These are phyloP conservation scores for Phytophthora sojae DNA, from an alignment of 352 stramenopile species.

Conservation along the genomic window DNA sequence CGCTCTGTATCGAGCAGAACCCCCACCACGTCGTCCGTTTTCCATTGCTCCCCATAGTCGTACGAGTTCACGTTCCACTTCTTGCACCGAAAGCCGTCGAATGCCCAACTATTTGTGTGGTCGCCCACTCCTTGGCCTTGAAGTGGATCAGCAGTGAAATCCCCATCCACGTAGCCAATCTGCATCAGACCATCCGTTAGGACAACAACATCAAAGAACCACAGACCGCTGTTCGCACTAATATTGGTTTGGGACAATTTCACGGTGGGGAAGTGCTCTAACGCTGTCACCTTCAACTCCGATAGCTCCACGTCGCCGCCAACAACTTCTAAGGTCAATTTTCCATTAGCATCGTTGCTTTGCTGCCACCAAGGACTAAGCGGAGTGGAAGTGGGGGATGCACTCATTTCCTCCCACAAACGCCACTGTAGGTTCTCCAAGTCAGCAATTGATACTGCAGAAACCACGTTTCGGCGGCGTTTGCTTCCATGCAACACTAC, in stretches of 20 bases:
- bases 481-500: slow-evolving; percentile 20
- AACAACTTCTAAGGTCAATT: slow-evolving; percentile 53
- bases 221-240: slow-evolving; percentile 69
- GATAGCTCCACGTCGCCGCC: slow-evolving; percentile 76
- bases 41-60: slow-evolving; percentile 90
- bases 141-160: slow-evolving; percentile 84
- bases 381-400: background rate
- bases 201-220: slow-evolving; percentile 92
- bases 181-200: slow-evolving; percentile 93
- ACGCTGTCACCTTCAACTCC: slow-evolving; percentile 59
- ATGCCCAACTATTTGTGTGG: slow-evolving; percentile 90
- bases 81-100: slow-evolving; percentile 90
- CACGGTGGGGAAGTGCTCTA: slow-evolving; percentile 87
- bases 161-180: slow-evolving; percentile 92
- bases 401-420: slow-evolving; percentile 32
- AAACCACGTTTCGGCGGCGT: background rate
- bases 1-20: slow-evolving; percentile 88
- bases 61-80: slow-evolving; percentile 89
- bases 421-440: slow-evolving; percentile 48
- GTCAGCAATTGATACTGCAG: slow-evolving; percentile 22
- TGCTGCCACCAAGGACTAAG: slow-evolving; percentile 41
- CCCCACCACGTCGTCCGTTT: slow-evolving; percentile 83
- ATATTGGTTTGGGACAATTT: slow-evolving; percentile 57
- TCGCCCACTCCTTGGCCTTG: slow-evolving; percentile 93
- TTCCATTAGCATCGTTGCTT: slow-evolving; percentile 2